These are phyloP conservation scores for Firmiana major DNA, from an alignment of 345 rosid genomes.

Conservation along the genomic window DNA sequence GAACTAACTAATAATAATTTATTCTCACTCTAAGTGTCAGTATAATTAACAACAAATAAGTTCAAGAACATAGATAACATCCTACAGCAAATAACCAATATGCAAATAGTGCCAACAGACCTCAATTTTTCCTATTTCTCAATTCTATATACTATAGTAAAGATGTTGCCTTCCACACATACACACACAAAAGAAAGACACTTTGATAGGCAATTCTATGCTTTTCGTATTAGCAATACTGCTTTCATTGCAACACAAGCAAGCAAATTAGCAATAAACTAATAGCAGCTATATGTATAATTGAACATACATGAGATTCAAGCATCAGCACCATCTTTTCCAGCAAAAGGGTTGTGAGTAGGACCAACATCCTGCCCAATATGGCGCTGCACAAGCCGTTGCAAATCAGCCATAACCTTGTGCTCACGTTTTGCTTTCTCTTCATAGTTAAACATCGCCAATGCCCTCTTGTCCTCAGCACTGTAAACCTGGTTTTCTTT, in stretches of 20 bases:
- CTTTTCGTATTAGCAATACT: neutral
- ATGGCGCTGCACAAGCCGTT: constrained; percentile 89
- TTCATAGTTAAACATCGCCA: constrained; percentile 98
- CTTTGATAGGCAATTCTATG: neutral
- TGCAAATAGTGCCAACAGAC: neutral
- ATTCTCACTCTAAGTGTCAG: neutral
- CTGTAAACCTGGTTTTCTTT: constrained; percentile 98
- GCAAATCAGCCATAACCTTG: constrained; percentile 97
- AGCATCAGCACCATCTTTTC: constrained; percentile 76
- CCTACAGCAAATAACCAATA: neutral
- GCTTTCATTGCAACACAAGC: neutral
- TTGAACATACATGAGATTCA: constrained; percentile 36
- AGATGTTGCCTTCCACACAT: neutral
- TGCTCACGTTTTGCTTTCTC: constrained; percentile 96
- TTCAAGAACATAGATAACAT: neutral
- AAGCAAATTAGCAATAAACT: neutral
- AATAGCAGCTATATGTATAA: neutral
- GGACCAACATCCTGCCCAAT: constrained; percentile 97
- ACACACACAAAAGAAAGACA: neutral
- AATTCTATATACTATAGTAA: neutral
- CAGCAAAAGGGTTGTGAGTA: constrained; percentile 83
- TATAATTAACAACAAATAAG: neutral
- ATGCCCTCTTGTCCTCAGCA: constrained; percentile 93
- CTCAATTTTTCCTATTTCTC: neutral
- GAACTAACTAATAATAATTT: neutral